Base-by-base conservation (phyloP, 2,329 filamentous ascomycete genomes). In the Hysterium pulicare region DNA sequence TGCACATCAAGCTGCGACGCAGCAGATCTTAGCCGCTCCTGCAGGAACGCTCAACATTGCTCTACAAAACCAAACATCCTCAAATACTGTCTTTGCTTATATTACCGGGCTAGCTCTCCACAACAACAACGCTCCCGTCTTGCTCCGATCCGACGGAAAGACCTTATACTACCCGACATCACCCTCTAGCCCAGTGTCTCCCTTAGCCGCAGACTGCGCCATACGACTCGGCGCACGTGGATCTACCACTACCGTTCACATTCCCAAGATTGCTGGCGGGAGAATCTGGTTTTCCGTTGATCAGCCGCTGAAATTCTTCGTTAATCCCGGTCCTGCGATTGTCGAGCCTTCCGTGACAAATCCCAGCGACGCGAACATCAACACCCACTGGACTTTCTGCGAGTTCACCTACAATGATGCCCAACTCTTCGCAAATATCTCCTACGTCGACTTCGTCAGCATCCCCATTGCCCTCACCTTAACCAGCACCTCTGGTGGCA, bases 311-410 rank as follows among this genome's bases (percentile, higher is more conserved):
- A 81, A 74, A 1, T 90, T 90, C 65, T 71, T 79, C 10, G 64
- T 90, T 40, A 90, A 90, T 63, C 83, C 81, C 1, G 82, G 81
- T 13, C 82, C 86, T 5, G 83, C 79, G 1, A 73, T 90, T 11
- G 86, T 90, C 33, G 86, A 90, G 66, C 87, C 87, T 0, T 83
- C 82, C 8, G 80, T 84, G 20, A 84, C 79, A 23, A 90, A 90
- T 62, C 62, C 73, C 0, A 62, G 73, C 53, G 72, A 76, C 44
- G 70, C 69, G 1, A 74, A 74, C 50, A 66, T 66, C 37, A 66
- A 67, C 34, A 59, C 71, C 38, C 61, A 65, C 40, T 76, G 73
- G 59, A 66, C 65, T 2, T 75, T 75, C 45, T 64, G 59, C 40
- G 72, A 76, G 42, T 75, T 75, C 54, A 76, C 72, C 1, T 66